Evolutionary conservation across 75 land plant genomes (phyloP).

Genomic region (Gnetum montanum): DNA sequence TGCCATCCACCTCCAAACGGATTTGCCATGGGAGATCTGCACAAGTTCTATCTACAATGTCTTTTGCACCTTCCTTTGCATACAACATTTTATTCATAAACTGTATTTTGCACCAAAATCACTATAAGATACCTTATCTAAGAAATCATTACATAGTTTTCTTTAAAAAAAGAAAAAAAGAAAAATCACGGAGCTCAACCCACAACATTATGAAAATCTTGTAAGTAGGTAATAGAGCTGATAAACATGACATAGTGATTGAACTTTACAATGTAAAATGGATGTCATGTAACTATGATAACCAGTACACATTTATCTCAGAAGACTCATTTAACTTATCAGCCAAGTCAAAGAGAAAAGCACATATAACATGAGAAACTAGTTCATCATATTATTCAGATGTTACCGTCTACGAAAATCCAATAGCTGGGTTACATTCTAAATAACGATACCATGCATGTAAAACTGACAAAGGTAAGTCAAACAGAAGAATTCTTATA

Average conservation of each 20-base stretch:
- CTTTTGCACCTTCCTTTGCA: constrained; percentile 91
- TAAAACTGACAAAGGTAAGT: too few relatives aligned
- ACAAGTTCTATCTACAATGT: constrained; percentile 86
- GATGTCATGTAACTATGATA: too few relatives aligned
- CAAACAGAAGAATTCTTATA: too few relatives aligned
- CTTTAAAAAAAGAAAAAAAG: not conserved
- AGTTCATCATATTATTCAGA: too few relatives aligned
- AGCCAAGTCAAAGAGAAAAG: too few relatives aligned
- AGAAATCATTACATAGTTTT: not conserved
- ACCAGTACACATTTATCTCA: too few relatives aligned
- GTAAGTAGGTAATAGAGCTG: not conserved
- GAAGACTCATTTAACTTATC: too few relatives aligned
- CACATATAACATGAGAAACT: too few relatives aligned
- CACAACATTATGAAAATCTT: not conserved
- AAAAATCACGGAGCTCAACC: not conserved
- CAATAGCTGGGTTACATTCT: too few relatives aligned
- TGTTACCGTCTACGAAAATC: too few relatives aligned
- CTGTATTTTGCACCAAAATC: constrained; percentile 22
- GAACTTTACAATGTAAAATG: too few relatives aligned
- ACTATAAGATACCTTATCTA: not conserved
- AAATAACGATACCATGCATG: too few relatives aligned
- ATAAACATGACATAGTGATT: not conserved
- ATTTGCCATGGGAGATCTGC: constrained; percentile 78
- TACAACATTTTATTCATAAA: constrained; percentile 89
- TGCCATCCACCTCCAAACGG: constrained; percentile 74